phyloP scores from a whole-genome alignment of 441 rosid genomes.

The Euphorbia celastroides region DNA sequence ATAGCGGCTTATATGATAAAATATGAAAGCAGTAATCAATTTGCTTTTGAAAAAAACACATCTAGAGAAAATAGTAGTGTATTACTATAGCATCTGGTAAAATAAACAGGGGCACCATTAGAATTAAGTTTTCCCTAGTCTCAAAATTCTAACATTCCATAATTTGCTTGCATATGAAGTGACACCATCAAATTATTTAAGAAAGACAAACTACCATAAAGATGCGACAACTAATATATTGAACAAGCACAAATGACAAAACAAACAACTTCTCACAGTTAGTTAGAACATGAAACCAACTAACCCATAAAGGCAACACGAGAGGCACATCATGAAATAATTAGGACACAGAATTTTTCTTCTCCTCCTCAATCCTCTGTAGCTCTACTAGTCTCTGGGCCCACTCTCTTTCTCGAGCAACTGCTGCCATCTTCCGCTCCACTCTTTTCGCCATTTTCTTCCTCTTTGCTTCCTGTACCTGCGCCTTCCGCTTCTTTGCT shows the following conservation, averaged over 20 bases:
- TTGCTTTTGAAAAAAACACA: too few species aligned
- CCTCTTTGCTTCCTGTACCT: conserved; percentile 70
- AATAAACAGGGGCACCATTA: background rate
- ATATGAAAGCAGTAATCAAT: background rate
- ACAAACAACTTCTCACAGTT: background rate
- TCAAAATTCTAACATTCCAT: background rate
- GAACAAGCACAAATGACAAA: background rate
- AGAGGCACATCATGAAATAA: background rate
- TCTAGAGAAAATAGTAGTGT: too few species aligned
- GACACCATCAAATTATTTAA: background rate
- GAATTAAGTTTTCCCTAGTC: background rate
- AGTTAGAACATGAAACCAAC: too few species aligned
- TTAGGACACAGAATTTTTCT: conserved; percentile 47
- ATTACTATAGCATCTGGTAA: background rate
- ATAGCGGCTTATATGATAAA: too few species aligned
- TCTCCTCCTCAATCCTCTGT: conserved; percentile 69
- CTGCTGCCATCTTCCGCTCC: conserved; percentile 91
- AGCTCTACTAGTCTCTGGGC: conserved; percentile 63
- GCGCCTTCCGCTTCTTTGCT: conserved; percentile 83
- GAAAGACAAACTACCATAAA: background rate
- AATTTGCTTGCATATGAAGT: background rate
- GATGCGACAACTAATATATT: background rate
- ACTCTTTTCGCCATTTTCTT: conserved; percentile 65
- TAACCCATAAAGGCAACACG: background rate
- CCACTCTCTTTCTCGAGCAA: conserved; percentile 92